Base-by-base conservation (phyloP, 805 yeast genomes). In the Helenozyma baotianmanensis region DNA sequence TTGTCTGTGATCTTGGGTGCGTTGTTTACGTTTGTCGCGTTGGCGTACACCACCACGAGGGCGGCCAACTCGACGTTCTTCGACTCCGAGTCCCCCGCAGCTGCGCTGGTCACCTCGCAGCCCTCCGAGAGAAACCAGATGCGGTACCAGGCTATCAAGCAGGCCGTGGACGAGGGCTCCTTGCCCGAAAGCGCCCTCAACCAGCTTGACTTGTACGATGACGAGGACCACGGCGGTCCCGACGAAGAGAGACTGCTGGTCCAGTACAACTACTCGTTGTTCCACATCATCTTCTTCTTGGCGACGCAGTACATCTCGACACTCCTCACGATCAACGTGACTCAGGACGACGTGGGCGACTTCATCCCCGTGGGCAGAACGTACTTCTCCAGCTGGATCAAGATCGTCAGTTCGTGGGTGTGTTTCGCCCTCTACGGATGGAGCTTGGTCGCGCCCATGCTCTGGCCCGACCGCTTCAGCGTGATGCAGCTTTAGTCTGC, bases 241-340 rank as follows among this genome's bases (percentile, higher is more conserved):
- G 87, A 80, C 41, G 85, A 78, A 30, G 85, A 80, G 44, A 5
- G 19, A 5, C 58, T 60, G 29, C 65, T 71, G 28, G 86, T 90
- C 1, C 81, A 80, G 53, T 89, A 89, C 64, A 87, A 85, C 58
- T 89, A 89, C 58, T 70, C 86, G 5, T 62, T 90, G 29, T 92
- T 92, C 70, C 98, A 92, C 57, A 54, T 90, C 21, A 85, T 92
- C 18, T 92, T 92, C 69, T 80, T 92, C 56, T 67, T 92, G 40
- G 98, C 98, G 0, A 90, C 98, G 1, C 97, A 90, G 58, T 94
- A 95, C 76, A 88, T 89, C 26, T 96, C 97, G 1, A 87, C 96
- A 1, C 68, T 92, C 39, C 69, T 92, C 35, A 92, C 98, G 0
- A 84, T 90, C 60, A 90, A 89, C 51, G 97, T 92, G 21, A 79